Evolutionary conservation across 345 rosid species (phyloP), one percentile per base, ranked within the genome.

Genomic region (Trapa bicornis): DNA sequence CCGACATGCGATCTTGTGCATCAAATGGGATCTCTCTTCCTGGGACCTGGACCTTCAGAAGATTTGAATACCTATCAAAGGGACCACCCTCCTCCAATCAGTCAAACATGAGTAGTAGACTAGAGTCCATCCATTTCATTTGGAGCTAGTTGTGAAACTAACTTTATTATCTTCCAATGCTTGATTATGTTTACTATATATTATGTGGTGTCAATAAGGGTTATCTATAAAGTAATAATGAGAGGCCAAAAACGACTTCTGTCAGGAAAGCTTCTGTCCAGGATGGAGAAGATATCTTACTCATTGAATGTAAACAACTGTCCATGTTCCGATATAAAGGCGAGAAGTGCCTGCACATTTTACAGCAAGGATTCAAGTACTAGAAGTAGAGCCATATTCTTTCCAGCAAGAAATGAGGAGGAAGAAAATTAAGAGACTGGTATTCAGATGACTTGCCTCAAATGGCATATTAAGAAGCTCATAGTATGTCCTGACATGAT

Each of bases 391-490:
- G 35, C 17, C 37, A 36, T 56, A 39, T 37, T 42, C 68, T 56
- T 10, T 39, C 12, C 62, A 0, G 43, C 43, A 29, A 14, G 43
- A 10, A 56, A 22, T 22, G 57, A n/a, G 15, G 47, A 17, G 48
- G 73, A 43, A 39, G 32, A 32, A 33, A 52, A 35, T 32, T 38
- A 8, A 3, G 7, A 33, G 13, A 29, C 5, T 4, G 52, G 22
- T 41, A 37, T 41, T 41, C 43, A 43, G 63, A 60, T 58, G 70
- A 60, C 88, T 84, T 82, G 81, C 99, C 89, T 94, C 99, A 73
- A 79, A 91, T 72, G 96, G 96, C 97, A 94, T 89, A 79, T 94
- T 94, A 68, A 94, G 70, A 57, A 94, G 86, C 74, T 94, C 99
- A 52, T 80, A 94, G 75, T 87, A 94, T 62, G 89, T 84, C 32